Evolutionary conservation across 2,329 filamentous ascomycete genomes (phyloP), one percentile per base, ranked within the genome.

Genomic region (Aspergillus oerlinghausenensis): DNA sequence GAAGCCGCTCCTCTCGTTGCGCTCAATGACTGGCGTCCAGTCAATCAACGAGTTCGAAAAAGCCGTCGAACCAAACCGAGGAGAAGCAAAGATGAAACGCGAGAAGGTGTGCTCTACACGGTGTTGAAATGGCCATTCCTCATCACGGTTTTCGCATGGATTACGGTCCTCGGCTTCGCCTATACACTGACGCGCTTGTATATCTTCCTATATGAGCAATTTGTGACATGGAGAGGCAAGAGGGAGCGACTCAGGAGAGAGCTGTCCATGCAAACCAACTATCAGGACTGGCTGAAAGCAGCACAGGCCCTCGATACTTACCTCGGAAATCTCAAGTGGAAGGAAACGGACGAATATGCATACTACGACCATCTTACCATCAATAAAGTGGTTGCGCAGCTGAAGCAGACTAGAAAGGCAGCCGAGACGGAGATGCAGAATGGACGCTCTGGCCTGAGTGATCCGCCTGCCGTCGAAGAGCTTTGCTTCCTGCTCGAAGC

Each of bases 21-120:
- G 43, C 85, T 95, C 69, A 96, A 96, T 72, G 94, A 99, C 78
- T 99, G 94, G 94, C 87, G 90, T 17, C 94, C 94, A 0, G 85
- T 97, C 11, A 87, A 89, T 64, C 85, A 93, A 70, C 86, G 83
- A 56, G 81, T 92, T 23, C 79, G 80, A 56, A 77, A 72, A 71
- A 74, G 67, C 61, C 70, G 83, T 29, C 81, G 81, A 35, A 77
- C 73, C 57, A 58, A 61, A 17, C 70, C 73, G 2, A 70, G 68
- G 21, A 80, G 88, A 56, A 88, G 84, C 61, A 90, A 86, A 67
- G 94, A 99, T 71, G 94, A 99, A 79, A 97, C 93, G 2, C 82
- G 94, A 63, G 94, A 99, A 77, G 94, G 94, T 21, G 90, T 94
- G 70, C 82, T 96, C 10, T 99, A 99, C 73, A 85, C 84, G 1